Percentiles rank a stretch among this genome's conserved stretches.
Conservation (phyloP, 129 eudicot species). For the Kitagawia praeruptora region DNA sequence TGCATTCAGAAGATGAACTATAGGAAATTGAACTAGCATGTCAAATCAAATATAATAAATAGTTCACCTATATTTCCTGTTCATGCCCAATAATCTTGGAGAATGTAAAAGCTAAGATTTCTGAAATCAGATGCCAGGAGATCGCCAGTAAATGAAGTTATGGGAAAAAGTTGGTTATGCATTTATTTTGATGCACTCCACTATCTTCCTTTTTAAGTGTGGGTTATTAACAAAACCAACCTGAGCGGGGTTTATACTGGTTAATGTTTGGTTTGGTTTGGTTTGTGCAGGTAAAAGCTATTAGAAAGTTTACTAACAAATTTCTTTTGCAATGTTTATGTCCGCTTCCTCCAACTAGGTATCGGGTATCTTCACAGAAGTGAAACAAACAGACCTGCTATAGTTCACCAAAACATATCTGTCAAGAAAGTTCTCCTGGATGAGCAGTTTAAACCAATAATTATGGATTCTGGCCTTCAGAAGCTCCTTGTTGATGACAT, state of each 20-base stretch:
- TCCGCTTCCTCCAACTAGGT: conserved; percentile 29
- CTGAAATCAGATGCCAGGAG: background rate
- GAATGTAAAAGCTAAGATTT: background rate
- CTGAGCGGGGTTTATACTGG: background rate
- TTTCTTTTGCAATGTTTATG: background rate
- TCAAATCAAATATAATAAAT: background rate
- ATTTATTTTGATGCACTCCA: background rate
- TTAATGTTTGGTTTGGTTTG: background rate
- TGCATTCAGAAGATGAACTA: background rate
- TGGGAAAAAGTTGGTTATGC: background rate
- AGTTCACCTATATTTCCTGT: background rate
- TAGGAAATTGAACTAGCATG: background rate
- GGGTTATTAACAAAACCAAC: background rate
- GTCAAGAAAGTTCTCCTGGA: conserved; percentile 66
- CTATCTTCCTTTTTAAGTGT: background rate
- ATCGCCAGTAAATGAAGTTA: background rate
- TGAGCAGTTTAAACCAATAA: conserved; percentile 53
- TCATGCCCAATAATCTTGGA: background rate
- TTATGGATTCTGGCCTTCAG: conserved; percentile 63
- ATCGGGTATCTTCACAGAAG: conserved; percentile 51
- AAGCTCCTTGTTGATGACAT: conserved; percentile 88
- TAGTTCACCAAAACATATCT: conserved; percentile 74
- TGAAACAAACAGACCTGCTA: conserved; percentile 43
- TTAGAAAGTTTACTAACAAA: background rate
- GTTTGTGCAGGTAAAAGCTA: background rate